A percentile compares a stretch with the other conserved stretches of the same genome.
Conservation (phyloP, 2,329 filamentous ascomycete species). For the Orbilia brochopaga region DNA sequence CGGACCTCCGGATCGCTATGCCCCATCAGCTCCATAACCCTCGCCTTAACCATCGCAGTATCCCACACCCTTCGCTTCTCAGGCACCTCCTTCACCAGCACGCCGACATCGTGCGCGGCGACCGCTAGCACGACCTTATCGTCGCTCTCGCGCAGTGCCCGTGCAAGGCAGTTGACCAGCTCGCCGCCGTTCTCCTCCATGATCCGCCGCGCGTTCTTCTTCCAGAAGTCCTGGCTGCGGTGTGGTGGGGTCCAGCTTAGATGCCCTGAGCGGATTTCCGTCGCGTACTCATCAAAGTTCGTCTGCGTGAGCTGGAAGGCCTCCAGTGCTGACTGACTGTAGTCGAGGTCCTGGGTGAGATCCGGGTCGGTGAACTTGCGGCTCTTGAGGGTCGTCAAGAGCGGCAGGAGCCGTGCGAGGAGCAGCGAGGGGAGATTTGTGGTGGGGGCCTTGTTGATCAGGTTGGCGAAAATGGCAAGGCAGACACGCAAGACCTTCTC, state of each 20-base stretch:
- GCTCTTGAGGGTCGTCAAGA: slow-evolving; percentile 68
- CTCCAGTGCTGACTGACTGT: slow-evolving; percentile 60
- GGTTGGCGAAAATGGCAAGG: slow-evolving; percentile 85
- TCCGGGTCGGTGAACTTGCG: slow-evolving; percentile 68
- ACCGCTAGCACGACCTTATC: slow-evolving; percentile 90
- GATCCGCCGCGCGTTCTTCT: slow-evolving; percentile 85
- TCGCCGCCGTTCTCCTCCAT: slow-evolving; percentile 81
- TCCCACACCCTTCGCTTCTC: slow-evolving; percentile 81
- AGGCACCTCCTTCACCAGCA: slow-evolving; percentile 83
- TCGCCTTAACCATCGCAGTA: slow-evolving; percentile 80
- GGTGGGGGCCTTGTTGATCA: slow-evolving; percentile 74
- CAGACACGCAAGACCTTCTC: slow-evolving; percentile 96
- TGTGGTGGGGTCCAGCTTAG: slow-evolving; percentile 92
- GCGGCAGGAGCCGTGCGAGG: slow-evolving; percentile 76
- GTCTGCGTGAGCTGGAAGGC: slow-evolving; percentile 63
- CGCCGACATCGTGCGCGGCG: slow-evolving; percentile 90
- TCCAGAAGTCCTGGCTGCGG: slow-evolving; percentile 85
- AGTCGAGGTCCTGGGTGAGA: slow-evolving; percentile 63
- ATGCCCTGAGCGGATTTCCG: slow-evolving; percentile 83
- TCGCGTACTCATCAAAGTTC: slow-evolving; percentile 86
- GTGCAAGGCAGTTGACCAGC: slow-evolving; percentile 78
- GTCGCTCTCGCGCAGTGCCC: slow-evolving; percentile 81
- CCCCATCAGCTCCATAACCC: slow-evolving; percentile 92
- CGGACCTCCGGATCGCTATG: slow-evolving; percentile 85
- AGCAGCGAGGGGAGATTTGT: slow-evolving; percentile 80